Percentiles rank a stretch among this genome's conserved stretches.
phyloP scores from a whole-genome alignment of 2,329 filamentous ascomycete species.

The Fusarium tjaetaba region DNA sequence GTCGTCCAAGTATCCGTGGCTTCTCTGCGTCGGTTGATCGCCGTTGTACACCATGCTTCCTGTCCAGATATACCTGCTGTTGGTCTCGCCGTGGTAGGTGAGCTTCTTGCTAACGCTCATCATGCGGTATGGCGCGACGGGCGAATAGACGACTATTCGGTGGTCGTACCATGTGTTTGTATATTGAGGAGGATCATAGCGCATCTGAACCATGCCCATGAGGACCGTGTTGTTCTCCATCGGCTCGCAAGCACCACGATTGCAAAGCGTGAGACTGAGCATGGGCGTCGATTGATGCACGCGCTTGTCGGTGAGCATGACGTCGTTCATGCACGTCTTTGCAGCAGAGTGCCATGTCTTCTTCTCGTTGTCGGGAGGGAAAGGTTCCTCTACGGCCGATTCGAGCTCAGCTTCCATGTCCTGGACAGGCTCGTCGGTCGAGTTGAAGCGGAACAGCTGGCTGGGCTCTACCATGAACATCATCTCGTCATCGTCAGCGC shows the following conservation, averaged over 20 bases:
- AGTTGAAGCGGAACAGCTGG: conserved; percentile 29
- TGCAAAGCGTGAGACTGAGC: conserved; percentile 37
- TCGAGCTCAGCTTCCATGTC: conserved; percentile 22
- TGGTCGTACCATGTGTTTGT: conserved; percentile 39
- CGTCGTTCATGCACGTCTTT: conserved; percentile 35
- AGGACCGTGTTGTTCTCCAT: conserved; percentile 33
- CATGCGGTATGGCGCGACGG: conserved; percentile 31
- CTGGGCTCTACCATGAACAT: conserved; percentile 40
- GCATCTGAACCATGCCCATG: conserved; percentile 39
- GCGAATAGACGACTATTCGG: conserved; percentile 36
- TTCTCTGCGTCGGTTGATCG: conserved; percentile 18
- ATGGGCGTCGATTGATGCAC: conserved; percentile 40
- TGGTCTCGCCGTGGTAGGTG: conserved; percentile 37
- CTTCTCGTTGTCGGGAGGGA: conserved; percentile 22
- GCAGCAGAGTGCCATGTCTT: conserved; percentile 35
- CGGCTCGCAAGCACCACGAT: conserved; percentile 33
- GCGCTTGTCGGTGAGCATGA: conserved; percentile 35
- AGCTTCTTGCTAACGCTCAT: conserved; percentile 40
- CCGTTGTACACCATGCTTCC: conserved; percentile 39
- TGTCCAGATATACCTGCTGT: conserved; percentile 38
- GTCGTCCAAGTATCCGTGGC: conserved; percentile 34
- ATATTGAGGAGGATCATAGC: conserved; percentile 35
- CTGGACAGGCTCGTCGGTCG: conserved; percentile 13
- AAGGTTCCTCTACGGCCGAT: conserved; percentile 35
- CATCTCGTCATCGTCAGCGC: conserved; percentile 33